phyloP scores from a whole-genome alignment of 1,139 yeast genomes.

The Candida neerlandica region DNA sequence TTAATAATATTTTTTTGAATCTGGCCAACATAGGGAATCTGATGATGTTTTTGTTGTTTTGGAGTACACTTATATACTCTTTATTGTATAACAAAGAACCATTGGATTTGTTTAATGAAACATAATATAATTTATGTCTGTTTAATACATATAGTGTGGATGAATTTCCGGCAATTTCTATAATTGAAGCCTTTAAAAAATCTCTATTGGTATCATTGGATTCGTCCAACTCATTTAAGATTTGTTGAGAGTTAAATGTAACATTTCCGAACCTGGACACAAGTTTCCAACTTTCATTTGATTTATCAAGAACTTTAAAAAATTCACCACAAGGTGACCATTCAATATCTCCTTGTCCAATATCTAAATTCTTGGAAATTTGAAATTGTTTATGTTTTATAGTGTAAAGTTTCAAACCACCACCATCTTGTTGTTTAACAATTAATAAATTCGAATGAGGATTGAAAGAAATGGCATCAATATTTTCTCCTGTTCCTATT shows the following conservation, averaged over 20 bases:
- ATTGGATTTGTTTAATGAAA: constrained; percentile 25
- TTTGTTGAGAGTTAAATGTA: constrained; percentile 30
- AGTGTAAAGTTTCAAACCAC: constrained; percentile 19
- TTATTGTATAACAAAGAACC: constrained; percentile 25
- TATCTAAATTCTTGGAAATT: constrained; percentile 17
- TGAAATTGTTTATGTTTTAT: constrained; percentile 17
- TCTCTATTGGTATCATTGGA: constrained; percentile 18
- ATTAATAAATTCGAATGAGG: constrained; percentile 29
- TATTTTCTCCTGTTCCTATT: constrained; percentile 13
- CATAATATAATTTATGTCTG: constrained; percentile 22
- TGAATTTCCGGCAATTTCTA: constrained; percentile 32
- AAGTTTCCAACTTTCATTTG: constrained; percentile 36
- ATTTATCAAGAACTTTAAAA: constrained; percentile 25
- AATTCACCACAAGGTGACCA: constrained; percentile 47
- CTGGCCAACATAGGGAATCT: constrained; percentile 37
- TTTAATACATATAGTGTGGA: constrained; percentile 27
- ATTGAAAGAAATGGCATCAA: constrained; percentile 23
- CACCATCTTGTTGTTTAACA: constrained; percentile 16
- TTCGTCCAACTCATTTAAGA: constrained; percentile 28
- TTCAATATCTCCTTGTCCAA: constrained; percentile 10
- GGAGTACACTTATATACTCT: constrained; percentile 31
- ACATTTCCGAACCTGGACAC: constrained; percentile 40
- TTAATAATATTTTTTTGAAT: constrained; percentile 29
- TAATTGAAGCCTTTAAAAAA: constrained; percentile 26
- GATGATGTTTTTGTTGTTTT: constrained; percentile 21